Conservation (phyloP, 2,329 filamentous ascomycete genomes). For the Aspergillus bombycis region DNA sequence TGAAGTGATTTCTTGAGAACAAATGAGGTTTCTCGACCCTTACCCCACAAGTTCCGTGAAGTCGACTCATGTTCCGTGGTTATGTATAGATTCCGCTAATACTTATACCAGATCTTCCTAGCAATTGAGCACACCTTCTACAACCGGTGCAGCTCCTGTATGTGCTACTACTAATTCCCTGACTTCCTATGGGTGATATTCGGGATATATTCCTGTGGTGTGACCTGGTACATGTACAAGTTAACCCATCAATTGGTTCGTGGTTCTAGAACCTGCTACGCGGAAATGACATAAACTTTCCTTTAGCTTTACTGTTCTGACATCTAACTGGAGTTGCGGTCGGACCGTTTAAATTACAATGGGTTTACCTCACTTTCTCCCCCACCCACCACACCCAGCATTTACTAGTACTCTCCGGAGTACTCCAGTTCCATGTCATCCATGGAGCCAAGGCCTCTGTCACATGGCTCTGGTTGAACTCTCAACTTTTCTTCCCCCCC, state of each 20-base stretch:
- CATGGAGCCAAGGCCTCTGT: neutral
- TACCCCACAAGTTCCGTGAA: neutral
- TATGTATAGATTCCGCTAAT: neutral
- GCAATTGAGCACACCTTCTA: neutral
- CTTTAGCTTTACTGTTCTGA: neutral
- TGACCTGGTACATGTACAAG: neutral
- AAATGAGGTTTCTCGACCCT: neutral
- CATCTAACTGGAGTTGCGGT: neutral
- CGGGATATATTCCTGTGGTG: neutral
- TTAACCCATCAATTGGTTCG: too few species aligned
- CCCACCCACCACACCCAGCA: neutral
- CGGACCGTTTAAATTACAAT: neutral
- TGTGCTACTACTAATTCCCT: neutral
- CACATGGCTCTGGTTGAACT: conserved; percentile 1
- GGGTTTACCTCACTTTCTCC: neutral
- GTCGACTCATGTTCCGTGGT: neutral
- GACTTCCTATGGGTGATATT: too few species aligned
- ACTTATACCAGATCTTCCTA: neutral
- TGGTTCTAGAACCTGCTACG: neutral
- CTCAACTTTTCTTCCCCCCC: neutral
- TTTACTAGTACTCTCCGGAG: neutral
- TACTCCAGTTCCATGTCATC: neutral
- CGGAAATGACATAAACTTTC: neutral
- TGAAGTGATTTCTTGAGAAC: too few species aligned
- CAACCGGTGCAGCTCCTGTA: neutral